A percentile compares a stretch with the other conserved stretches of the same genome.
Conservation (phyloP, 2,329 filamentous ascomycete genomes). For the Aureobasidium sp. region DNA sequence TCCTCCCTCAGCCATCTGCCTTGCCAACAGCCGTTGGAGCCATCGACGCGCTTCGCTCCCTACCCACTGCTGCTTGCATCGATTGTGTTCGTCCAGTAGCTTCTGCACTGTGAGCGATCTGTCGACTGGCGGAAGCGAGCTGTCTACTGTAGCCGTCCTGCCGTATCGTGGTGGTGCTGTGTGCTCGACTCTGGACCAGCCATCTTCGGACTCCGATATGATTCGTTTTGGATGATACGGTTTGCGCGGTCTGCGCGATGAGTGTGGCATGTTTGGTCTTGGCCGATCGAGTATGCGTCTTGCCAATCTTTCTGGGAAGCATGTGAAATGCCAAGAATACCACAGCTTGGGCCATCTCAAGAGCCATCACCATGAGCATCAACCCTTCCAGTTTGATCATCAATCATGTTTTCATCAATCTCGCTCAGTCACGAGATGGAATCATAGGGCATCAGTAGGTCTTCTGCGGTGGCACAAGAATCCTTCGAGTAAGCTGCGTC, state of each 20-base stretch:
- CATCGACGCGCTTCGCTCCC: not conserved
- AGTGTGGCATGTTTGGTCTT: slow-evolving; percentile 14
- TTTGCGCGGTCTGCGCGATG: slow-evolving; percentile 9
- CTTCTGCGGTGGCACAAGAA: not conserved
- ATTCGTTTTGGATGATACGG: not conserved
- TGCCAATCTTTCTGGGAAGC: not conserved
- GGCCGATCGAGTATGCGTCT: not conserved
- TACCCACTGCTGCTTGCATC: slow-evolving; percentile 1
- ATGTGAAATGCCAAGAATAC: slow-evolving; percentile 6
- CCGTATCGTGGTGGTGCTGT: not conserved
- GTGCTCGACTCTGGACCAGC: slow-evolving; percentile 12
- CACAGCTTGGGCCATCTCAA: not conserved
- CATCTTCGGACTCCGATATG: slow-evolving; percentile 7
- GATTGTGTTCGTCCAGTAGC: slow-evolving; percentile 8
- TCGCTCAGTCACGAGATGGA: not conserved
- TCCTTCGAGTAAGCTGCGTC: not conserved
- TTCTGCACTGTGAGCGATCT: slow-evolving; percentile 12
- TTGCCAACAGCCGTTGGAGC: not conserved
- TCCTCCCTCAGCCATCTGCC: slow-evolving; percentile 16
- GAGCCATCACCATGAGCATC: not conserved
- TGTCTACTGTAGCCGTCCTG: not conserved
- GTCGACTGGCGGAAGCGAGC: slow-evolving; percentile 8
- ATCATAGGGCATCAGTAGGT: too few species aligned
- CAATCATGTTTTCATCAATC: not conserved
- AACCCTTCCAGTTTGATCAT: not conserved